These are phyloP conservation scores for Acer saccharum DNA, from an alignment of 345 rosid genomes.

Conservation along the genomic window DNA sequence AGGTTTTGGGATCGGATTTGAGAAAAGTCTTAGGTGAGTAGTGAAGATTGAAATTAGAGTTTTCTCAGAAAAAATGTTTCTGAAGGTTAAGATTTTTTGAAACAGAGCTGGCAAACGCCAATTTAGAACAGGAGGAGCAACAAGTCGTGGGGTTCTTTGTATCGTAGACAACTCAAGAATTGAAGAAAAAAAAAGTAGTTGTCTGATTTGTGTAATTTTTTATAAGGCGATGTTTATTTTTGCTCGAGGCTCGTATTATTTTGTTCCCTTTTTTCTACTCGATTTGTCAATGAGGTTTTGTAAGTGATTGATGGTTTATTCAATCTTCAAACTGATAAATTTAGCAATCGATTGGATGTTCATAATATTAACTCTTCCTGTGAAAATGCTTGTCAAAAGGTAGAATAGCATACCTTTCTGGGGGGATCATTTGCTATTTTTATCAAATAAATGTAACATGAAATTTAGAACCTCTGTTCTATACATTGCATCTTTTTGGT, in stretches of 20 bases:
- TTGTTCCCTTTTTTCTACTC: not conserved
- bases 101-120: slow-evolving; percentile 32
- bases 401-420: not conserved
- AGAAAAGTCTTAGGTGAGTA: slow-evolving; percentile 17
- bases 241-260: slow-evolving; percentile 4
- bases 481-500: no score
- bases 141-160: slow-evolving; percentile 8
- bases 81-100: slow-evolving; percentile 24
- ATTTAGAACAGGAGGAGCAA: slow-evolving; percentile 24
- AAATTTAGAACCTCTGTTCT: not conserved
- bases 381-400: not conserved
- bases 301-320: slow-evolving; percentile 3
- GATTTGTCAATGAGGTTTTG: not conserved
- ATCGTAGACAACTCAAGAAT: slow-evolving; percentile 14
- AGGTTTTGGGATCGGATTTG: slow-evolving; percentile 17
- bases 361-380: not conserved
- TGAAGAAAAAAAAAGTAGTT: slow-evolving; percentile 4
- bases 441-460: not conserved
- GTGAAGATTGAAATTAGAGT: slow-evolving; percentile 15
- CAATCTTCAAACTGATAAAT: not conserved
- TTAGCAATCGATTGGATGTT: not conserved
- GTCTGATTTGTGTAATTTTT: slow-evolving; percentile 26
- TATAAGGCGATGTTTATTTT: slow-evolving; percentile 19
- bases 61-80: slow-evolving; percentile 13
- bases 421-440: not conserved